Conservation (phyloP, 2,329 filamentous ascomycete species). For the Diaporthe capsici region DNA sequence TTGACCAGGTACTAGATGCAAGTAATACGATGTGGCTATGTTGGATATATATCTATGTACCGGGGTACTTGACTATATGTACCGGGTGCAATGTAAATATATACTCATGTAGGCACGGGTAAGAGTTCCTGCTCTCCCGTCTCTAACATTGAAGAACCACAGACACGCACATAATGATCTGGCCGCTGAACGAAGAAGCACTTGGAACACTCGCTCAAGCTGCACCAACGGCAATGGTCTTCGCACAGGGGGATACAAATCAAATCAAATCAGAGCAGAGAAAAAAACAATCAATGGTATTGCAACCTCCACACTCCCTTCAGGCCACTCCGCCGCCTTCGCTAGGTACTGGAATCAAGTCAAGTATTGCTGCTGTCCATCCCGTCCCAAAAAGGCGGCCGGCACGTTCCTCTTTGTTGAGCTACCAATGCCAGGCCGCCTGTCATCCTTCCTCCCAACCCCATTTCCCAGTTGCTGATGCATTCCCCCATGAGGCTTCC, state of each 20-base stretch:
- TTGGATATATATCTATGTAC: background rate
- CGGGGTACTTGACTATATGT: background rate
- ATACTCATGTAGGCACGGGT: background rate
- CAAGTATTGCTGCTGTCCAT: background rate
- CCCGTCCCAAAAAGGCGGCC: slow-evolving; percentile 10
- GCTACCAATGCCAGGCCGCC: slow-evolving; percentile 38
- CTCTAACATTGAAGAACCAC: background rate
- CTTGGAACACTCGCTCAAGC: background rate
- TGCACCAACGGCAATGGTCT: background rate
- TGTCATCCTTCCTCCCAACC: background rate
- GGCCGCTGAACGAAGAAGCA: background rate
- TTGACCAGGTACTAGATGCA: background rate
- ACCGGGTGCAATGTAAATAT: background rate
- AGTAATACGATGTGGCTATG: too few species aligned
- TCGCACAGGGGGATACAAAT: background rate
- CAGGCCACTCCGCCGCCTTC: background rate
- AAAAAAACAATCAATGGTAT: slow-evolving; percentile 29
- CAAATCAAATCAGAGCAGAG: background rate
- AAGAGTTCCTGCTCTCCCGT: slow-evolving; percentile 15
- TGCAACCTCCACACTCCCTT: slow-evolving; percentile 1
- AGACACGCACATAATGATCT: background rate
- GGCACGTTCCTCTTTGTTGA: slow-evolving; percentile 41
- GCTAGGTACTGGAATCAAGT: slow-evolving; percentile 18
- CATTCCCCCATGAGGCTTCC: background rate
- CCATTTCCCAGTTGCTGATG: background rate